A percentile compares a stretch with the other conserved stretches of the same genome.
Evolutionary conservation across 495 filamentous ascomycete species (phyloP).

Genomic region (Aspergillus heteromorphus): DNA sequence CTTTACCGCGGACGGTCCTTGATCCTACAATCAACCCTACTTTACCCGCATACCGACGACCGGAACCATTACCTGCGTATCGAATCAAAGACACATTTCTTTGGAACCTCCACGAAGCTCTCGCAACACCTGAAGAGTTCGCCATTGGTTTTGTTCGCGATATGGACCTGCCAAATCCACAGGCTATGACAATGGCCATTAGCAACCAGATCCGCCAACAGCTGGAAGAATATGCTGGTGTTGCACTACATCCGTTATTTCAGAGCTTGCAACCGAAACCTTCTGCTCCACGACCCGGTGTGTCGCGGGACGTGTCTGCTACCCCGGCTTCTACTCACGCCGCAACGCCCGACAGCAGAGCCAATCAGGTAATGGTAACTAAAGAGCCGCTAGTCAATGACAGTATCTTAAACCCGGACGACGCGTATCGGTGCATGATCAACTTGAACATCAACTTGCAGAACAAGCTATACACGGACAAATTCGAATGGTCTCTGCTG

Average conservation of each 20-base stretch:
- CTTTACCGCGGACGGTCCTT: constrained; percentile 54
- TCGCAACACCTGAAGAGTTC: constrained; percentile 93
- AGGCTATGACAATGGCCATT: constrained; percentile 65
- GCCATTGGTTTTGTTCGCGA: constrained; percentile 87
- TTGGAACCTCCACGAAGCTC: constrained; percentile 94
- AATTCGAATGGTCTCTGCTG: constrained; percentile 96
- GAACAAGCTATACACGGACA: constrained; percentile 91
- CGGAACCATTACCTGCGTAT: constrained; percentile 73
- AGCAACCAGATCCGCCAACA: constrained; percentile 91
- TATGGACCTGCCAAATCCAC: constrained; percentile 77
- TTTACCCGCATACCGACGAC: constrained; percentile 67
- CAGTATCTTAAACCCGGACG: constrained; percentile 73
- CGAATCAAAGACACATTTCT: constrained; percentile 89
- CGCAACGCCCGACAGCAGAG: constrained; percentile 44
- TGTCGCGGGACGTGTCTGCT: constrained; percentile 47
- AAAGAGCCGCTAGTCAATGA: constrained; percentile 41
- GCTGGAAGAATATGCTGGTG: constrained; percentile 91
- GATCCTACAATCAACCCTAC: constrained; percentile 59
- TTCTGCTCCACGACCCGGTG: constrained; percentile 27
- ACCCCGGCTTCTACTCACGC: constrained; percentile 42
- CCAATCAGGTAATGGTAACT: constrained; percentile 34
- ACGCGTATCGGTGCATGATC: constrained; percentile 88
- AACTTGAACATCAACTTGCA: constrained; percentile 87
- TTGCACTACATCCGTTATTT: constrained; percentile 88
- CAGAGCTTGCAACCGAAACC: constrained; percentile 50